phyloP scores from a whole-genome alignment of 345 rosid species.

The Heritiera littoralis region DNA sequence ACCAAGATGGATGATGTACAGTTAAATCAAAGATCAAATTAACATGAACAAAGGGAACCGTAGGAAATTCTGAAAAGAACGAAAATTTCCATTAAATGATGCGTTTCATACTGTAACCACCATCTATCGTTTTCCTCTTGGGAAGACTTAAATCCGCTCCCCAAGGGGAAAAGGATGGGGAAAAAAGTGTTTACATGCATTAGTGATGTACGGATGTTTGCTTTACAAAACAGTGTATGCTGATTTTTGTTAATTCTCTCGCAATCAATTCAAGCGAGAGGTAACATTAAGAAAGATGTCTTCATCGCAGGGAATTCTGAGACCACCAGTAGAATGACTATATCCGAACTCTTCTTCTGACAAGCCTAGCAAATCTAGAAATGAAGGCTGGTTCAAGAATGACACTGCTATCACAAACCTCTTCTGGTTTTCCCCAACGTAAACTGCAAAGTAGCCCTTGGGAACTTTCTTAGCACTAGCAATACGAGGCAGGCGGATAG shows the following conservation, averaged over 20 bases:
- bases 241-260: neutral
- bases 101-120: neutral
- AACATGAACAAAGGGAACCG: no score
- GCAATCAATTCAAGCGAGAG: constrained; percentile 25
- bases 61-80: neutral
- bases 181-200: neutral
- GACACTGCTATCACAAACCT: constrained; percentile 43
- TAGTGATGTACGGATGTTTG: neutral
- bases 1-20: no score
- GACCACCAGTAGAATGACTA: constrained; percentile 46
- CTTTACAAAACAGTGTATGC: constrained; percentile 13
- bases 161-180: neutral
- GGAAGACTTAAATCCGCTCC: constrained; percentile 10
- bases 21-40: no score
- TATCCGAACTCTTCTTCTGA: constrained; percentile 46
- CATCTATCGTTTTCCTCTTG: neutral
- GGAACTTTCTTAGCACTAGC: constrained; percentile 26
- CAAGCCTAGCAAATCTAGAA: constrained; percentile 36
- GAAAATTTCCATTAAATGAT: constrained; percentile 11
- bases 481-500: constrained; percentile 2
- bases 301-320: constrained; percentile 49
- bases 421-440: constrained; percentile 45
- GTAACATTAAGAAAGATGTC: constrained; percentile 38
- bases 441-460: constrained; percentile 39
- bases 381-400: constrained; percentile 45